phyloP scores from a whole-genome alignment of 2,329 filamentous ascomycete genomes.

The Aureobasidium sp. region DNA sequence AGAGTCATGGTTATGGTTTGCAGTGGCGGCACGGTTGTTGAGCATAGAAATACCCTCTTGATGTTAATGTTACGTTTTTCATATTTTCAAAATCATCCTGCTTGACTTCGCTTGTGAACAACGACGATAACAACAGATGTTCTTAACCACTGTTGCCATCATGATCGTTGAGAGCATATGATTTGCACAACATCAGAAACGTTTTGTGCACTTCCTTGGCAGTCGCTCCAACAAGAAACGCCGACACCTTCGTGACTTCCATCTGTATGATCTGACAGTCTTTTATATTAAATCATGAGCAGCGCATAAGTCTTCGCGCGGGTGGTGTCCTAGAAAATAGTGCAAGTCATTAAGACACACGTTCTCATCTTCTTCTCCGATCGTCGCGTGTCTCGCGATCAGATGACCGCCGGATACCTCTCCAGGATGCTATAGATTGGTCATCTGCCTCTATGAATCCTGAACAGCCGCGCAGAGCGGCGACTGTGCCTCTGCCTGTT shows the following conservation, averaged over 20 bases:
- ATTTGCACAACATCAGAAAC: background rate
- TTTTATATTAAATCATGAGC: background rate
- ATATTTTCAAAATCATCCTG: background rate
- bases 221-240: background rate
- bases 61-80: slow-evolving; percentile 9
- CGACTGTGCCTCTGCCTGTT: slow-evolving; percentile 12
- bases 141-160: background rate
- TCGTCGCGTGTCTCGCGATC: background rate
- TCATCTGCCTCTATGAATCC: slow-evolving; percentile 1
- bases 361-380: background rate
- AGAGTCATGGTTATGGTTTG: background rate
- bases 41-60: slow-evolving; percentile 11
- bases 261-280: background rate
- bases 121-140: no score
- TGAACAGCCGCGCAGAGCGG: slow-evolving; percentile 10
- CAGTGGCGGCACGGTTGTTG: background rate
- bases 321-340: background rate
- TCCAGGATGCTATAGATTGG: background rate
- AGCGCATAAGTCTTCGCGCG: background rate
- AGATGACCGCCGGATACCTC: background rate
- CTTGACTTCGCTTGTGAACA: background rate
- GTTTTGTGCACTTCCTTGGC: background rate
- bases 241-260: background rate
- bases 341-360: background rate
- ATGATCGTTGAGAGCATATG: background rate